phyloP scores from a whole-genome alignment of 208 protist genomes.

The Porcisia deanei region DNA sequence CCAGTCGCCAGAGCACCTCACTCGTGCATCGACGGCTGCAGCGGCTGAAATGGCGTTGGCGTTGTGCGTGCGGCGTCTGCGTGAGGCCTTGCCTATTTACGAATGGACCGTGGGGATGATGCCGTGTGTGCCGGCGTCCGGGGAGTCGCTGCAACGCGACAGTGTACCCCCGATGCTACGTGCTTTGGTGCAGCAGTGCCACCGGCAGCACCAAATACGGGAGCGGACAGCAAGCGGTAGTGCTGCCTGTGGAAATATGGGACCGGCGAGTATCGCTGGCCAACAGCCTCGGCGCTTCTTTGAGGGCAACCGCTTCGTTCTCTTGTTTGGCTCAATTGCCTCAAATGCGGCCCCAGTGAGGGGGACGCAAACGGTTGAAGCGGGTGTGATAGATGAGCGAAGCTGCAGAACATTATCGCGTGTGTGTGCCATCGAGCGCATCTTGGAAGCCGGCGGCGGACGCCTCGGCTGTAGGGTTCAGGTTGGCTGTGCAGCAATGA shows the following conservation, averaged over 20 bases:
- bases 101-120: constrained; percentile 18
- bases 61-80: constrained; percentile 12
- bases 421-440: constrained; percentile 2
- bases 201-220: constrained; percentile 11
- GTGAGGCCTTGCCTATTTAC: constrained; percentile 16
- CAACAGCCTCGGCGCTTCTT: not conserved
- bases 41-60: not conserved
- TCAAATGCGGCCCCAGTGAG: not conserved
- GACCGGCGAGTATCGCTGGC: not conserved
- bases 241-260: not conserved
- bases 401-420: not conserved
- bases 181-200: constrained; percentile 22
- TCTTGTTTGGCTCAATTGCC: not conserved
- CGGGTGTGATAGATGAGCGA: not conserved
- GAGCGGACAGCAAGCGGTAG: not conserved
- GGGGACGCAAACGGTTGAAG: not conserved
- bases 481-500: not conserved
- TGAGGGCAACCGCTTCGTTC: not conserved
- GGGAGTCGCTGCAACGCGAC: not conserved
- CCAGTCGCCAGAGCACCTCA: not conserved
- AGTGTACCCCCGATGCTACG: constrained; percentile 1
- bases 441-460: constrained; percentile 11
- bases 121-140: not conserved
- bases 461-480: not conserved
- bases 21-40: not conserved